A percentile compares a stretch with the other conserved stretches of the same genome.
Evolutionary conservation across 1,284 basidiomycete species (phyloP).

Genomic region (Papiliotrema nemorosa): DNA sequence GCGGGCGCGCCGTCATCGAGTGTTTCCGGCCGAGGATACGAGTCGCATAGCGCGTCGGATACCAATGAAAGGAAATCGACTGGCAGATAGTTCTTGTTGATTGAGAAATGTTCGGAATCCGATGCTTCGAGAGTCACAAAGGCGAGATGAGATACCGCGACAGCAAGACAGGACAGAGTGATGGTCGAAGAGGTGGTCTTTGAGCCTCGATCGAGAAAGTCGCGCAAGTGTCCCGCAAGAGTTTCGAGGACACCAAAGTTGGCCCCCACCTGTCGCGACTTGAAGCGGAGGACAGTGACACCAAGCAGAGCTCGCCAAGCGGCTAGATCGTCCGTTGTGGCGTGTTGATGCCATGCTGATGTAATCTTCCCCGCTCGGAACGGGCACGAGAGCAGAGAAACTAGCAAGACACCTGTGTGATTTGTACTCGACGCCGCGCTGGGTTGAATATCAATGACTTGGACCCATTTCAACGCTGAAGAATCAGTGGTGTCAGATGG

Average conservation of each 20-base stretch:
- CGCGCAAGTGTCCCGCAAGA: conserved; percentile 36
- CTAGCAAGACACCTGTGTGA: conserved; percentile 40
- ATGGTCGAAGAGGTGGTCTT: conserved; percentile 31
- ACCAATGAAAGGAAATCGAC: conserved; percentile 36
- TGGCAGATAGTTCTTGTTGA: conserved; percentile 39
- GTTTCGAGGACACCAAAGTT: conserved; percentile 43
- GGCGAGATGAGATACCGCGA: conserved; percentile 24
- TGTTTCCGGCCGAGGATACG: conserved; percentile 18
- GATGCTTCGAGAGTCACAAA: conserved; percentile 22
- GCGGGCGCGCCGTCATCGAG: background rate
- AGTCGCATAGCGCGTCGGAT: conserved; percentile 20
- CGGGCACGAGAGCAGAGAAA: conserved; percentile 36
- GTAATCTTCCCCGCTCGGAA: conserved; percentile 29
- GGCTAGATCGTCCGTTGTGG: conserved; percentile 20
- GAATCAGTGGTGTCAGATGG: too few species aligned
- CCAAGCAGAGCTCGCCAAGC: conserved; percentile 34
- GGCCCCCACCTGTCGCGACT: conserved; percentile 34
- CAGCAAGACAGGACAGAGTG: conserved; percentile 36
- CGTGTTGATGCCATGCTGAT: conserved; percentile 34
- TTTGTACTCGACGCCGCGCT: conserved; percentile 24
- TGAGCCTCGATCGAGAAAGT: conserved; percentile 22
- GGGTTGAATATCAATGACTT: conserved; percentile 26
- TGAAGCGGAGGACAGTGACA: conserved; percentile 33
- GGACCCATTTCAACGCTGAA: conserved; percentile 30
- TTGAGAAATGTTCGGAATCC: conserved; percentile 27